phyloP scores from a whole-genome alignment of 1,284 basidiomycete genomes.

The Taiwanofungus camphoratus region DNA sequence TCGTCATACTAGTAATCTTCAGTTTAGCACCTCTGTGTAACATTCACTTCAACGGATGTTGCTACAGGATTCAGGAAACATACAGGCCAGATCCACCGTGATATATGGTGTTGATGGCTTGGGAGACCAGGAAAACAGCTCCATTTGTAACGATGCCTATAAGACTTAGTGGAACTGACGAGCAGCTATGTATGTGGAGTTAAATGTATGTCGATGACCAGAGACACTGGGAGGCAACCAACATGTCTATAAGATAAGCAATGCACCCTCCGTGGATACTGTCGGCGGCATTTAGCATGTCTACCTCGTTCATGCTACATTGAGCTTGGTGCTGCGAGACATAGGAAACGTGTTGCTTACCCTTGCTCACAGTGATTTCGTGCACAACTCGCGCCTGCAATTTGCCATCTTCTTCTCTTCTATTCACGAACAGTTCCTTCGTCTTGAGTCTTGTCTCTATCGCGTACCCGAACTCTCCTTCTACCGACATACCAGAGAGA shows the following conservation, averaged over 20 bases:
- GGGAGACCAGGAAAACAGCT: constrained; percentile 4
- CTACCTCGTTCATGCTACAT: constrained; percentile 6
- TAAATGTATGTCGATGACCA: not conserved
- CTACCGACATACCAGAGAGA: constrained; percentile 1
- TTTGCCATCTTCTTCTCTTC: constrained; percentile 14
- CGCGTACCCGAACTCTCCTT: constrained; percentile 8
- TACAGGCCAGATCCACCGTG: constrained; percentile 6
- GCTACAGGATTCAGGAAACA: constrained; percentile 11
- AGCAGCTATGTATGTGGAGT: constrained; percentile 3
- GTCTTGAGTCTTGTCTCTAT: constrained; percentile 10
- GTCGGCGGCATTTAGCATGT: constrained; percentile 12
- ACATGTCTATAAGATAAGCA: constrained; percentile 14
- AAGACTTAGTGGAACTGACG: constrained; percentile 3
- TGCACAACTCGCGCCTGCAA: constrained; percentile 15
- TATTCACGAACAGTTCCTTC: constrained; percentile 12
- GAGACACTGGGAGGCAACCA: not conserved
- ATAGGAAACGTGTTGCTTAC: constrained; percentile 5
- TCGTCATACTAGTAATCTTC: constrained; percentile 36
- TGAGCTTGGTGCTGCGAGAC: not conserved
- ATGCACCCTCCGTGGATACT: constrained; percentile 14
- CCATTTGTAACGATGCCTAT: constrained; percentile 1
- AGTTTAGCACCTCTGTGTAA: constrained; percentile 38
- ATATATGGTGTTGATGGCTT: constrained; percentile 6
- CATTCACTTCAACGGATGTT: not conserved
- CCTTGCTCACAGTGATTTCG: constrained; percentile 13